Percentiles rank a stretch among this genome's conserved stretches.
Conservation (phyloP, 768 basidiomycete genomes). For the Boletellus ananiceps region DNA sequence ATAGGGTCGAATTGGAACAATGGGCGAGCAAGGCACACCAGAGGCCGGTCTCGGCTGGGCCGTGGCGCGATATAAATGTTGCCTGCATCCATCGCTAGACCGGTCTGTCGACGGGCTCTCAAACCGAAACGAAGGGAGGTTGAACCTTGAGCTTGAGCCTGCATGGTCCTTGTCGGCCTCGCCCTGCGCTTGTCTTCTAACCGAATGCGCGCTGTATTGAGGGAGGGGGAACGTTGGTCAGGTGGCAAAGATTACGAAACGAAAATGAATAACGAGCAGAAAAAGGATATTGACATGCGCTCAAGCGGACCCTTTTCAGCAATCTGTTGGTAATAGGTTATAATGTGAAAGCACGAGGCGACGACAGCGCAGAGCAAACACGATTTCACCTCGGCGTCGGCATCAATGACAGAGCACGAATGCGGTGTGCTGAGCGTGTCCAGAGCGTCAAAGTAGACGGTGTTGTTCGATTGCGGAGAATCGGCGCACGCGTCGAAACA, state of each 20-base stretch:
- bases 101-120: constrained; percentile 14
- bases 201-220: constrained; percentile 5
- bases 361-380: neutral
- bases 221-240: constrained; percentile 2
- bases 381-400: constrained; percentile 9
- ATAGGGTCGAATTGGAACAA: neutral
- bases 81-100: neutral
- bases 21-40: neutral
- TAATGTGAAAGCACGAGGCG: constrained; percentile 1
- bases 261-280: constrained; percentile 1
- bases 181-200: constrained; percentile 10
- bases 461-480: constrained; percentile 12
- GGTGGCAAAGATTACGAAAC: constrained; percentile 5
- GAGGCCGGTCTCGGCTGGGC: constrained; percentile 3
- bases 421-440: constrained; percentile 11
- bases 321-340: constrained; percentile 1
- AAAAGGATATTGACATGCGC: constrained; percentile 12
- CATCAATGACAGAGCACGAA: constrained; percentile 3
- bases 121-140: constrained; percentile 16
- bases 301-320: constrained; percentile 8
- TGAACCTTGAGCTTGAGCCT: constrained; percentile 14
- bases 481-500: constrained; percentile 2
- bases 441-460: constrained; percentile 25
- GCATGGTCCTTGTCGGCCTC: neutral
- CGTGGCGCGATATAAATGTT: neutral